These are phyloP conservation scores for Conringia planisiliqua DNA, from an alignment of 345 rosid species.

Conservation along the genomic window DNA sequence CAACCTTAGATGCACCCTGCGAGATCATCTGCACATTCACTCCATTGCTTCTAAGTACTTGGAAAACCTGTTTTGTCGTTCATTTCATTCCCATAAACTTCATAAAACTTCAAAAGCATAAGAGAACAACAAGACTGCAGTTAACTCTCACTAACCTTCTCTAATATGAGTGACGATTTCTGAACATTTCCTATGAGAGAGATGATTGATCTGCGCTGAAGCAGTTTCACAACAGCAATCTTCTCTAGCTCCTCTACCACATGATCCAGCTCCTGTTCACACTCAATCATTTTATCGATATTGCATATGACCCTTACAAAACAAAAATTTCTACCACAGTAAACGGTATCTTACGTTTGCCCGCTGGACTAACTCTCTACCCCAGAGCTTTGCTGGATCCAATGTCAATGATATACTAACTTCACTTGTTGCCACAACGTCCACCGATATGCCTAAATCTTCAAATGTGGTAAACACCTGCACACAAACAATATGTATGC, in stretches of 20 bases:
- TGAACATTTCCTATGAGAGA: slow-evolving; percentile 91
- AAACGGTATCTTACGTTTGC: slow-evolving; percentile 40
- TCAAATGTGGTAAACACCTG: slow-evolving; percentile 89
- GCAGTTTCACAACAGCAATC: slow-evolving; percentile 80
- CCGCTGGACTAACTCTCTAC: slow-evolving; percentile 86
- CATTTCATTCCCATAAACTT: neutral
- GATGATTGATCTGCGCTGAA: slow-evolving; percentile 80
- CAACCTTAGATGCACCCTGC: slow-evolving; percentile 96
- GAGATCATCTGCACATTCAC: slow-evolving; percentile 97
- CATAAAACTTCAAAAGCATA: neutral
- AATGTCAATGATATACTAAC: slow-evolving; percentile 89
- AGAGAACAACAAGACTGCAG: slow-evolving; percentile 3
- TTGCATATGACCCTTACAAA: neutral
- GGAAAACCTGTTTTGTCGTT: slow-evolving; percentile 51
- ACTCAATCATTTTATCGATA: neutral
- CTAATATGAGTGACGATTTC: slow-evolving; percentile 79
- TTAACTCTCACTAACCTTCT: slow-evolving; percentile 52
- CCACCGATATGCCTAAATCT: slow-evolving; percentile 89
- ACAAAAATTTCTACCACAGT: neutral
- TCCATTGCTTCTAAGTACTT: slow-evolving; percentile 70
- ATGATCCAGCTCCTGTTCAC: slow-evolving; percentile 80
- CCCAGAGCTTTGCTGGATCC: slow-evolving; percentile 92
- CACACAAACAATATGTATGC: neutral
- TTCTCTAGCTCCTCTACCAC: slow-evolving; percentile 94
- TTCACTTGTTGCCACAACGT: slow-evolving; percentile 98